Conservation (phyloP, 148 eudicot genomes). For the Cornus suecica region DNA sequence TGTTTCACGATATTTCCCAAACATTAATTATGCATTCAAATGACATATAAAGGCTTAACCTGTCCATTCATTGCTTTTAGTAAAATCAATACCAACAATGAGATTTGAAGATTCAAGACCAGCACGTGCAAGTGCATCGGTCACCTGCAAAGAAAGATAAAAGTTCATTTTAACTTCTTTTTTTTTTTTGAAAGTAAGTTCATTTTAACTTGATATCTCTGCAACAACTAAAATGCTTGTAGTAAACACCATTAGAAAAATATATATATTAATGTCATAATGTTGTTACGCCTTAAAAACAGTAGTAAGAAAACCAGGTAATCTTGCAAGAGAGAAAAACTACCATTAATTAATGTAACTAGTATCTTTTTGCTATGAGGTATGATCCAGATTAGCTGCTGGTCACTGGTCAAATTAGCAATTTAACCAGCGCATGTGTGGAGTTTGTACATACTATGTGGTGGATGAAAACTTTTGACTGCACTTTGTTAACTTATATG, state of each 20-base stretch:
- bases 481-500: background rate
- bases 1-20: background rate
- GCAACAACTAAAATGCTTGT: background rate
- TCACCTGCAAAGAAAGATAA: slow-evolving; percentile 55
- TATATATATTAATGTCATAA: background rate
- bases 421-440: background rate
- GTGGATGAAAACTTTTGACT: background rate
- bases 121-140: slow-evolving; percentile 77
- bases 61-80: slow-evolving; percentile 99
- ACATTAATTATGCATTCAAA: background rate
- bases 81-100: slow-evolving; percentile 89
- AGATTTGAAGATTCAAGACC: slow-evolving; percentile 98
- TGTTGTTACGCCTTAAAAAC: background rate
- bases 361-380: background rate
- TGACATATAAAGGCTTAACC: slow-evolving; percentile 37
- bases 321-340: too few relatives aligned
- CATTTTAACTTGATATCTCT: background rate
- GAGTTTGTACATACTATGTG: background rate
- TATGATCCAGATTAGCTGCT: background rate
- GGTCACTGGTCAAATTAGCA: background rate
- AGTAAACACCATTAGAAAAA: background rate
- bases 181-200: too few relatives aligned
- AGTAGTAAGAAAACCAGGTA: background rate
- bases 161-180: background rate
- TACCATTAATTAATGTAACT: too few relatives aligned